phyloP scores from a whole-genome alignment of 495 filamentous ascomycete species.

The Aspergillus wentii region DNA sequence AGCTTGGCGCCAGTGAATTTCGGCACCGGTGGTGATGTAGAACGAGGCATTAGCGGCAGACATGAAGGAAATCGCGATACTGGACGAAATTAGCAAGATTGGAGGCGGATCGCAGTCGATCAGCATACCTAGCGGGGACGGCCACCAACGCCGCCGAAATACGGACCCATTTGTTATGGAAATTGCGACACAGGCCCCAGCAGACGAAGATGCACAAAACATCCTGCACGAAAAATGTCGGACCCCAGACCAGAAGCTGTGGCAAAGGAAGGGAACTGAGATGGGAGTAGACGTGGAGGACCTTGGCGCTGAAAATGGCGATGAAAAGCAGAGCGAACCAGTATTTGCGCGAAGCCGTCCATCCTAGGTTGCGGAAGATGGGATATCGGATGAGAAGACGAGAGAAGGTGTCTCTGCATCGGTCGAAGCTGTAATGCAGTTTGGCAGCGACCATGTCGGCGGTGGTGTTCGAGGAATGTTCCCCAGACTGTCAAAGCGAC shows the following conservation, averaged over 20 bases:
- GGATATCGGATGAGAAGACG: too few relatives aligned
- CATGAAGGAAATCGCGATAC: conserved; percentile 20
- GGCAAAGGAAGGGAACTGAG: conserved; percentile 12
- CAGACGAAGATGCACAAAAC: conserved; percentile 10
- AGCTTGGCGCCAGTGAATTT: conserved; percentile 30
- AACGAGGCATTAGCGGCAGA: conserved; percentile 27
- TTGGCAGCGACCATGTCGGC: too few relatives aligned
- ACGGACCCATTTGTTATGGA: conserved; percentile 8
- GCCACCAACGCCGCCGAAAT: neutral
- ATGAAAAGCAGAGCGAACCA: conserved; percentile 19
- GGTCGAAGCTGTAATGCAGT: too few relatives aligned
- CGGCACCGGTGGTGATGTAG: conserved; percentile 23
- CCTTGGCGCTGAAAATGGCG: conserved; percentile 18
- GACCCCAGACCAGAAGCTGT: conserved; percentile 19
- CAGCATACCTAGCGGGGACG: neutral
- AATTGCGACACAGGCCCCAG: conserved; percentile 4
- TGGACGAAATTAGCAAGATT: conserved; percentile 1
- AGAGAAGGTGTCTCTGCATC: too few relatives aligned
- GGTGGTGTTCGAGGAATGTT: too few relatives aligned
- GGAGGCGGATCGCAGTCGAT: neutral
- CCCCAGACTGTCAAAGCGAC: too few relatives aligned
- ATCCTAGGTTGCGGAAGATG: conserved; percentile 3
- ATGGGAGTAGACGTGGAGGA: conserved; percentile 24
- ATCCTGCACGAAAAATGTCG: conserved; percentile 26
- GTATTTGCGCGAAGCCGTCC: conserved; percentile 7